These are phyloP conservation scores for Limtongia smithiae DNA, from an alignment of 805 yeast genomes.

Conservation along the genomic window DNA sequence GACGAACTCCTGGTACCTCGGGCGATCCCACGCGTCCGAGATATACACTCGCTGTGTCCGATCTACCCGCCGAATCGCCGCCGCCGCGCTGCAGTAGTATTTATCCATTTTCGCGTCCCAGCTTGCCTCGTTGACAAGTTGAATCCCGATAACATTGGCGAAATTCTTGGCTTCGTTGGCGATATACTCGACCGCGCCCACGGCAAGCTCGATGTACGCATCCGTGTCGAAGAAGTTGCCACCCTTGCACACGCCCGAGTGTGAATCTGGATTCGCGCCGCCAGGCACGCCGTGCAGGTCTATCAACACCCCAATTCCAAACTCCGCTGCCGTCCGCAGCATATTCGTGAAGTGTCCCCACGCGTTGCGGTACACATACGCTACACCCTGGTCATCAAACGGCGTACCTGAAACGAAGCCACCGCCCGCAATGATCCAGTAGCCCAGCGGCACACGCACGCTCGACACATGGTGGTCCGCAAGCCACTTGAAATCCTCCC, in stretches of 20 bases:
- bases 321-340: conserved; percentile 55
- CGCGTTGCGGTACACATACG: conserved; percentile 61
- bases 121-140: conserved; percentile 80
- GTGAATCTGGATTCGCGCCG: conserved; percentile 85
- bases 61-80: conserved; percentile 56
- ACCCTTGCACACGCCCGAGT: conserved; percentile 67
- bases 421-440: conserved; percentile 78
- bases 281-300: conserved; percentile 90
- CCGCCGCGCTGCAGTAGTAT: conserved; percentile 65
- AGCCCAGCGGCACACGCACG: conserved; percentile 84
- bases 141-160: conserved; percentile 77
- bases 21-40: conserved; percentile 93
- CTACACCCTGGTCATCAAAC: conserved; percentile 46
- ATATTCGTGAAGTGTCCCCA: conserved; percentile 53
- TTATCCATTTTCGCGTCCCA: conserved; percentile 52
- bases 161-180: conserved; percentile 54
- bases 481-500: conserved; percentile 79
- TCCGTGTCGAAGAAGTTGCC: conserved; percentile 62
- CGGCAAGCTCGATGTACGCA: conserved; percentile 41
- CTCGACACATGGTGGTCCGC: conserved; percentile 65
- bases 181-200: conserved; percentile 54
- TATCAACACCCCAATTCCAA: conserved; percentile 69
- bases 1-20: conserved; percentile 70
- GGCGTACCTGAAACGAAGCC: conserved; percentile 55
- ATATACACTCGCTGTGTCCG: conserved; percentile 64